These are phyloP conservation scores for Zea luxurians DNA, from an alignment of 176 grass and related monocot genomes.

Conservation along the genomic window DNA sequence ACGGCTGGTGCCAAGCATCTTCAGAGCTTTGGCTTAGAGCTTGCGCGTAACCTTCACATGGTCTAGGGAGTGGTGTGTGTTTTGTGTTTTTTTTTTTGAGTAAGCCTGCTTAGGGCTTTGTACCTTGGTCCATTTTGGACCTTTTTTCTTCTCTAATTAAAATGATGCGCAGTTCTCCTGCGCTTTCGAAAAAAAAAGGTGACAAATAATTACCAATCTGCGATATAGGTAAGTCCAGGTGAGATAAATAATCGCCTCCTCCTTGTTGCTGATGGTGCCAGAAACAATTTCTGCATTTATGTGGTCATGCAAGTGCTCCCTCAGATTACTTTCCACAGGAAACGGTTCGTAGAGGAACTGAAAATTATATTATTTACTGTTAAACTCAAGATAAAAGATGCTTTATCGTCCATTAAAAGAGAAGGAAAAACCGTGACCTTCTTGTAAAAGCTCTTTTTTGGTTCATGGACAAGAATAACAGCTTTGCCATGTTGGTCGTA, in stretches of 20 bases:
- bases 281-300: constrained; percentile 99
- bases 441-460: constrained; percentile 99
- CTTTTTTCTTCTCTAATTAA: no score
- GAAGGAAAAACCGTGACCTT: constrained; percentile 62
- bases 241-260: constrained; percentile 96
- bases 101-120: no score
- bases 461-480: constrained; percentile 99
- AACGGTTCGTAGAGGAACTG: constrained; percentile 99
- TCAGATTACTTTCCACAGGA: constrained; percentile 96
- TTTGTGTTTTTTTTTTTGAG: no score
- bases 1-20: no score
- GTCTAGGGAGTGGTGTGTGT: no score
- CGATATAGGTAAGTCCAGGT: constrained; percentile 97
- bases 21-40: no score
- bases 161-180: no score
- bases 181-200: no score
- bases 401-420: constrained; percentile 20
- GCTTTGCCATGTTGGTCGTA: constrained; percentile 99
- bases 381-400: constrained; percentile 43
- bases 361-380: constrained; percentile 36
- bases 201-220: constrained; percentile 95
- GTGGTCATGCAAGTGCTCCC: constrained; percentile 92
- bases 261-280: constrained; percentile 83
- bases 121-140: no score
- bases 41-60: no score